phyloP scores from a whole-genome alignment of 2,329 filamentous ascomycete genomes.

The Colletotrichum orbiculare region DNA sequence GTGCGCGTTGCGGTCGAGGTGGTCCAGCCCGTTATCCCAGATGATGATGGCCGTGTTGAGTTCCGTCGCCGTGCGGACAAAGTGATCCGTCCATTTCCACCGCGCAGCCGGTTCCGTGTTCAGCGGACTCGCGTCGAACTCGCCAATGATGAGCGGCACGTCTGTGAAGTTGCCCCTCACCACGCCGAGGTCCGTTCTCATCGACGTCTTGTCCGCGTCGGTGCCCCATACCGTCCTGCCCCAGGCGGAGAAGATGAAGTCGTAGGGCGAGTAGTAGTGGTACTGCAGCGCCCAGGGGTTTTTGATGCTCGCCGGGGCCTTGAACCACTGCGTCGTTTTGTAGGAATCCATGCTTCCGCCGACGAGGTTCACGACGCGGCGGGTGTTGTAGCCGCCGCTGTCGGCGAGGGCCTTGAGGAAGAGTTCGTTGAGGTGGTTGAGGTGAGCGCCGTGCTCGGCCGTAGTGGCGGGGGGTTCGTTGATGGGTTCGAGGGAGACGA shows the following conservation, averaged over 20 bases:
- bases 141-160: slow-evolving; percentile 66
- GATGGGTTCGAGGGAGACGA: slow-evolving; percentile 68
- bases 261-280: slow-evolving; percentile 70
- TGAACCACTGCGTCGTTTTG: slow-evolving; percentile 67
- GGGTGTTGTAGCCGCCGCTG: slow-evolving; percentile 64
- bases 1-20: slow-evolving; percentile 60
- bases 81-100: slow-evolving; percentile 68
- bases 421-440: slow-evolving; percentile 67
- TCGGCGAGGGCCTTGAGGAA: slow-evolving; percentile 65
- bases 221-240: slow-evolving; percentile 71
- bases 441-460: slow-evolving; percentile 58
- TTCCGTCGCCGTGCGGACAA: slow-evolving; percentile 59
- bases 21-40: slow-evolving; percentile 70
- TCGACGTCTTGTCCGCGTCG: slow-evolving; percentile 59
- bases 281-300: slow-evolving; percentile 71
- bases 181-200: slow-evolving; percentile 61
- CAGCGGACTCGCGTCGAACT: slow-evolving; percentile 63
- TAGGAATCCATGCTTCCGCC: slow-evolving; percentile 58
- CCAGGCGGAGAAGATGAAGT: slow-evolving; percentile 61
- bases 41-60: slow-evolving; percentile 63
- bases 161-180: slow-evolving; percentile 66
- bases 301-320: slow-evolving; percentile 57
- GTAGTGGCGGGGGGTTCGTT: slow-evolving; percentile 68
- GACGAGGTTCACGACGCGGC: slow-evolving; percentile 66
- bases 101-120: slow-evolving; percentile 65